A percentile compares a stretch with the other conserved stretches of the same genome.
Conservation (phyloP, 331 rosid genomes). For the Acacia pycnantha region DNA sequence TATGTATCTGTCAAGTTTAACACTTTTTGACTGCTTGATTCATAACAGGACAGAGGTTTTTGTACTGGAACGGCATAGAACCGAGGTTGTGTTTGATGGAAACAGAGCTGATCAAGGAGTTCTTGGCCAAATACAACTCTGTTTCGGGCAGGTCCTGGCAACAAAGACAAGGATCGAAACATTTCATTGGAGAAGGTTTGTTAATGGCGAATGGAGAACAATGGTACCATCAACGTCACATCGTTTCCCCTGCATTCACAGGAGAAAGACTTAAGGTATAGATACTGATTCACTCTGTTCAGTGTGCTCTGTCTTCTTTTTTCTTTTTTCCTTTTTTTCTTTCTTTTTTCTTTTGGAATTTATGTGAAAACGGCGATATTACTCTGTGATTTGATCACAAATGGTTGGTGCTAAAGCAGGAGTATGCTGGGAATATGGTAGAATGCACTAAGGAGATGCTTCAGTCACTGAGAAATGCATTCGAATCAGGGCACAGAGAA, state of each 20-base stretch:
- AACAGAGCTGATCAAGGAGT: constrained; percentile 78
- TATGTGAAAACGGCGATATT: not conserved
- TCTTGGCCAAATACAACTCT: constrained; percentile 63
- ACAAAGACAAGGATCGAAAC: constrained; percentile 80
- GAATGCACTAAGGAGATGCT: constrained; percentile 85
- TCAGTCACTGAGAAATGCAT: constrained; percentile 53
- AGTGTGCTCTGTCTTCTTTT: not conserved
- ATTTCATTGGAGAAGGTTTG: constrained; percentile 85
- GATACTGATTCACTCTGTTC: not conserved
- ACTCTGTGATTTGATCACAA: not conserved
- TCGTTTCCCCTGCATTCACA: constrained; percentile 85
- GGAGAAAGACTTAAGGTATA: constrained; percentile 85
- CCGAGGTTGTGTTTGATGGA: constrained; percentile 86
- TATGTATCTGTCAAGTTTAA: not conserved
- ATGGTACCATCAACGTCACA: constrained; percentile 95
- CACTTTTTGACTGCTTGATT: not conserved
- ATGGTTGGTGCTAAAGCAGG: constrained; percentile 42
- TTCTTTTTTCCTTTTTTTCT: not conserved
- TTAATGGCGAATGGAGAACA: constrained; percentile 89
- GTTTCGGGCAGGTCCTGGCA: constrained; percentile 92
- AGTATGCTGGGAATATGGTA: constrained; percentile 91
- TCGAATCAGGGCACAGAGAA: constrained; percentile 51
- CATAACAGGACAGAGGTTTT: constrained; percentile 63
- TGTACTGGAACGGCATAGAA: constrained; percentile 88
- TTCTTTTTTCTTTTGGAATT: not conserved